Base-by-base conservation (phyloP, 495 filamentous ascomycete species). In the Penicillium verhagenii region DNA sequence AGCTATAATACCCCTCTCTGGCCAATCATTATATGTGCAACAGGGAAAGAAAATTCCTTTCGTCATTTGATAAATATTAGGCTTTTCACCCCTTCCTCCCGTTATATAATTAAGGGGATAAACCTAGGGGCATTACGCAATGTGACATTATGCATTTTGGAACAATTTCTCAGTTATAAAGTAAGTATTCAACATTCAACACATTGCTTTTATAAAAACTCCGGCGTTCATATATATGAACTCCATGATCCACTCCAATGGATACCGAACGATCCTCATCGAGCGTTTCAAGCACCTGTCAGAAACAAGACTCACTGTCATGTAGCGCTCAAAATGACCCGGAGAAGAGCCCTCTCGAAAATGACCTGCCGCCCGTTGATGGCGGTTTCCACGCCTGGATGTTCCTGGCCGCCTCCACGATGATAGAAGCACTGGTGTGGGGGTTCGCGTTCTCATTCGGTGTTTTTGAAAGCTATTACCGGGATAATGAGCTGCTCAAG, bases 381-480 rank as follows among this genome's bases (percentile, higher is more conserved):
- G 56, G 60, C 21, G 60, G 60, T 8, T 24, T 54, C 20, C 56
- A 63, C 31, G 60, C 60, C 23, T 63, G 60, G 60, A 35, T 63
- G 46, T 63, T 59, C 16, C 35, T 63, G 29, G 60, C 57, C 8
- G 60, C 56, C 11, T 59, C 37, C 35, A 47, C 57, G 0, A 63
- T 60, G 53, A 50, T 63, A 13, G 60, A 63, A n/a, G 57, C 57
- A 7, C 21, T 63, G n/a, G 52, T 58, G 10, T 63, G 60, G 60
- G 60, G 63, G 21, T 65, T 65, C 31, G 61, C 61, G 13, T 65
- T 65, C 46, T 40, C 57, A 8, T 63, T 69, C 39, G 59, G 61
- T 20, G 58, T 67, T 9, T 63, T 67, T 28, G 53, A 69, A 6
- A 81, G 67, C n/a, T 67, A 67, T 47, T 67, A 67, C 18, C 53